These are phyloP conservation scores for Chionographis japonica DNA, from an alignment of 106 monocot genomes.

Conservation along the genomic window DNA sequence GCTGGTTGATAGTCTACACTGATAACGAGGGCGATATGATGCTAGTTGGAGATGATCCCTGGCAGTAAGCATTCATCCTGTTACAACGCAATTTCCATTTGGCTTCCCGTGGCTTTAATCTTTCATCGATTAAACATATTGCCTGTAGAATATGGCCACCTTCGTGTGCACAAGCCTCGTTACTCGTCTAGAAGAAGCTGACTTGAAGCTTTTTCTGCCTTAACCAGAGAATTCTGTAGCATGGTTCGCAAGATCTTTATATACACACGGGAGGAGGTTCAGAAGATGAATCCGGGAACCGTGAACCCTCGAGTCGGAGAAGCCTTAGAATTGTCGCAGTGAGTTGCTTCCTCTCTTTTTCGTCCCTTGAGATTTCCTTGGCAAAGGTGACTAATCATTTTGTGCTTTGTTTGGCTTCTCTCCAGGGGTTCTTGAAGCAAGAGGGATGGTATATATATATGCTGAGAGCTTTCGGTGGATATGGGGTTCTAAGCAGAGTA, in stretches of 20 bases:
- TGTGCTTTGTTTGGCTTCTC: too few species aligned
- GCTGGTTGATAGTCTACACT: slow-evolving; percentile 71
- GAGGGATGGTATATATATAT: too few species aligned
- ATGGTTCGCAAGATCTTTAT: slow-evolving; percentile 47
- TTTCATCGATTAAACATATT: not conserved
- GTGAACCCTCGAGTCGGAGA: slow-evolving; percentile 8
- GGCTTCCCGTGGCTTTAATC: too few species aligned
- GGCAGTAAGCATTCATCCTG: slow-evolving; percentile 43
- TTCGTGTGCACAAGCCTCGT: too few species aligned
- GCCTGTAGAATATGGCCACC: not conserved
- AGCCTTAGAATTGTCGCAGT: too few species aligned
- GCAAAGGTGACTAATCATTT: too few species aligned
- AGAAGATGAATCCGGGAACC: slow-evolving; percentile 36
- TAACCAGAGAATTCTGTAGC: slow-evolving; percentile 34
- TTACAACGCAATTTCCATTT: too few species aligned
- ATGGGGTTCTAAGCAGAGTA: too few species aligned
- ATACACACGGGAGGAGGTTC: slow-evolving; percentile 35
- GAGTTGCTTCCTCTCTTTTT: too few species aligned
- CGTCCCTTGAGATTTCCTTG: too few species aligned
- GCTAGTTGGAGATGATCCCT: slow-evolving; percentile 92
- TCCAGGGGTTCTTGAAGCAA: too few species aligned
- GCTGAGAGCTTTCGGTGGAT: too few species aligned
- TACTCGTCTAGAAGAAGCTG: not conserved
- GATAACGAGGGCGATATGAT: slow-evolving; percentile 92
- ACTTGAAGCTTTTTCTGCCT: not conserved